Evolutionary conservation across 129 eudicot genomes (phyloP), one percentile per base, ranked within the genome.

Genomic region (Scalesia atractyloides): DNA sequence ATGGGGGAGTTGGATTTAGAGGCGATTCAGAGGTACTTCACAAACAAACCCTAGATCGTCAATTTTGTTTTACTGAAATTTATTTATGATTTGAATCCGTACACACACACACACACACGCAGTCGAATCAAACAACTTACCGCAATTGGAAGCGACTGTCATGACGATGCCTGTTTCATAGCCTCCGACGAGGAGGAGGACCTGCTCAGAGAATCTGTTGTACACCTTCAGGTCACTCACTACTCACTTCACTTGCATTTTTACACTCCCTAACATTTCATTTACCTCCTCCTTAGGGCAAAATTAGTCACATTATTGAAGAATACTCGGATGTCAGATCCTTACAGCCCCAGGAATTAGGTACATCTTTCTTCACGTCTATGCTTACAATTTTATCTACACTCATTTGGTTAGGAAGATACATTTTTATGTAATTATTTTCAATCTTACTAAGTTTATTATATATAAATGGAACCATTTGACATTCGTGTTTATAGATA

Each of bases 321-420:
- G 81, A 84, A 26, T 75, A 64, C 48, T 69, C 83, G 50, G 68
- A 76, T 84, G 64, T 84, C 26, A 64, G 74, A 61, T 73, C 82
- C 39, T 78, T 86, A 36, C 34, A 73, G n/a, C 67, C 69, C 50
- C 76, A 75, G 66, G 85, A 89, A 59, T 62, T 86, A n/a, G 86
- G 96, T 84, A 78, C 68, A 72, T 13, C 60, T 66, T 33, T 15
- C 43, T 11, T 18, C 43, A 39, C 10, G 6, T 47, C 49, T 43
- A n/a, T 13, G 41, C n/a, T 56, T 61, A 16, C 17, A 15, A 18
- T 22, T 22, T 22, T 22, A 22, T 22, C 26, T 22, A 22, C 26
- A 22, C 26, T 22, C 26, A 22, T 22, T 22, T 0, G 26, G 1
- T 22, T 22, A 22, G 26, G 26, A 22, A 22, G 26, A n/a, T n/a